Evolutionary conservation across 306 rosid genomes (phyloP).

Genomic region (Inga oerstediana): DNA sequence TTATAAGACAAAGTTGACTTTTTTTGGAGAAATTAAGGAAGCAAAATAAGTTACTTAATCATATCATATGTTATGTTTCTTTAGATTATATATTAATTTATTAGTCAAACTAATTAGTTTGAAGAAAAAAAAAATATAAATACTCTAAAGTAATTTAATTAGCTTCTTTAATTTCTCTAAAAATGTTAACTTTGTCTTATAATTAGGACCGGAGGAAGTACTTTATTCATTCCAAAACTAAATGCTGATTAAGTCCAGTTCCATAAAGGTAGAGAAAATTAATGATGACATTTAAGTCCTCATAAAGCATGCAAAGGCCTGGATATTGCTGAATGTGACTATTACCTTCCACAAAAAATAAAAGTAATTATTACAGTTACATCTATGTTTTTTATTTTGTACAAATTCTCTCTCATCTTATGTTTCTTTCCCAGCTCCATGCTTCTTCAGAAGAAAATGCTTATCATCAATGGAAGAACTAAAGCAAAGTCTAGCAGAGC

Average conservation of each 20-base stretch:
- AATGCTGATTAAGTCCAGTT: neutral
- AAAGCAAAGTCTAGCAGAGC: slow-evolving; percentile 62
- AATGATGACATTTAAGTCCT: slow-evolving; percentile 9
- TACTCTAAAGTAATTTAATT: no score
- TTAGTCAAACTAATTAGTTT: no score
- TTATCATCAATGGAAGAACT: slow-evolving; percentile 34
- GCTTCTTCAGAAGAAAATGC: neutral
- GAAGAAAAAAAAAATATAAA: no score
- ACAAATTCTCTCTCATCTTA: neutral
- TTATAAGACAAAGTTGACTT: no score
- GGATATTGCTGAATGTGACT: slow-evolving; percentile 5
- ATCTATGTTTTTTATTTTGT: neutral
- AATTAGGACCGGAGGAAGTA: neutral
- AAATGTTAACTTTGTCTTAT: no score
- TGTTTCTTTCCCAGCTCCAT: neutral
- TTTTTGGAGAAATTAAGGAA: no score
- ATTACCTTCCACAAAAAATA: neutral
- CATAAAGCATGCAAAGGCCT: slow-evolving; percentile 14
- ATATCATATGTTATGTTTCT: no score
- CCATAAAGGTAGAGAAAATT: neutral
- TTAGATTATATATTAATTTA: no score
- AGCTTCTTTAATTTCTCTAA: no score
- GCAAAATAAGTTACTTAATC: no score
- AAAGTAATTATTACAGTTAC: neutral
- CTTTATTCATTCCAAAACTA: slow-evolving; percentile 13